These are phyloP conservation scores for Lactuca saligna DNA, from an alignment of 129 eudicot genomes.

Conservation along the genomic window DNA sequence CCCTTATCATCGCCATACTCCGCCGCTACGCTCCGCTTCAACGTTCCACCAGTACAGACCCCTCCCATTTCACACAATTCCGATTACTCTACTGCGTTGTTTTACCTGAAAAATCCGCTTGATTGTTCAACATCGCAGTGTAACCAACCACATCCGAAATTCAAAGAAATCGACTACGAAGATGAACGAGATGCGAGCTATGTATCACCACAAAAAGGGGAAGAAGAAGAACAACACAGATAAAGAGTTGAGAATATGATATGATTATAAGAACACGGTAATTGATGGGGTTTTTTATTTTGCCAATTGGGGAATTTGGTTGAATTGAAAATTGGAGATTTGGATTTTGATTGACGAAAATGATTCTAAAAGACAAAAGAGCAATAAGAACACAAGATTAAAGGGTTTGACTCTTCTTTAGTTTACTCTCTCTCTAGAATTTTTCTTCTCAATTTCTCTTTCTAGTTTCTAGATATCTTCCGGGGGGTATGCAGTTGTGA, in stretches of 20 bases:
- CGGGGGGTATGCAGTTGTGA: neutral
- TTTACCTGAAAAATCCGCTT: slow-evolving; percentile 3
- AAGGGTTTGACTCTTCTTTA: slow-evolving; percentile 31
- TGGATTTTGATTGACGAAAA: slow-evolving; percentile 12
- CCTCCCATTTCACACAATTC: slow-evolving; percentile 57
- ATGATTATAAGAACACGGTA: slow-evolving; percentile 10
- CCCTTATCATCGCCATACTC: slow-evolving; percentile 31
- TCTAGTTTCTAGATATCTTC: slow-evolving; percentile 26
- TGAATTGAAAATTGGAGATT: slow-evolving; percentile 15
- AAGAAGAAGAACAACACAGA: neutral
- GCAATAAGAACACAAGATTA: slow-evolving; percentile 23
- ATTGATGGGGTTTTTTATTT: neutral
- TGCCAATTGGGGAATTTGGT: slow-evolving; percentile 17
- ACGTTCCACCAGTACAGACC: slow-evolving; percentile 72
- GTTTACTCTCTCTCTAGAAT: slow-evolving; percentile 23
- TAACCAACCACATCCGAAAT: slow-evolving; percentile 7
- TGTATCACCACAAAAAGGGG: neutral
- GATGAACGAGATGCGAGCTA: slow-evolving; percentile 14
- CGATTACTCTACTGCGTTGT: neutral
- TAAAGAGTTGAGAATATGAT: neutral
- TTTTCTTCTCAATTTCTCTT: slow-evolving; percentile 15
- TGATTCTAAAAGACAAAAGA: slow-evolving; percentile 13
- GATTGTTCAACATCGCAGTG: slow-evolving; percentile 19
- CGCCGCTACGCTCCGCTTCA: slow-evolving; percentile 37
- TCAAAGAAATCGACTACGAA: slow-evolving; percentile 3